Evolutionary conservation across 352 stramenopile genomes (phyloP).

Genomic region (Globisporangium echinulatum): DNA sequence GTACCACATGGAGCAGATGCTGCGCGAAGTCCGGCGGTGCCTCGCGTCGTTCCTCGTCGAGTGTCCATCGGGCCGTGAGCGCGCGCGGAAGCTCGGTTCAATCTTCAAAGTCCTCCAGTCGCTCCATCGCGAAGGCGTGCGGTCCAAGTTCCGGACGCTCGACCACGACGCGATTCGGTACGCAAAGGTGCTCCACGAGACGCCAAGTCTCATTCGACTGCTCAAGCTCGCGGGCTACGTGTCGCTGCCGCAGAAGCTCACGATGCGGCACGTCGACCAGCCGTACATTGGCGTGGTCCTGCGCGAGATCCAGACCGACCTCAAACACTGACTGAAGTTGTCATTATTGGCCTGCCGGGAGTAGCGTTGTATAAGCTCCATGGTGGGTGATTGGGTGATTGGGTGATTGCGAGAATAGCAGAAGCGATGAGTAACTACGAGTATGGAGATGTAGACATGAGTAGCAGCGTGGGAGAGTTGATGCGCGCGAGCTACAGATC

Average conservation of each 20-base stretch:
- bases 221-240: slow-evolving; percentile 74
- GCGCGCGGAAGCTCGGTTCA: slow-evolving; percentile 52
- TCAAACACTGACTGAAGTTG: slow-evolving; percentile 5
- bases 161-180: slow-evolving; percentile 72
- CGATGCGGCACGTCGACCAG: slow-evolving; percentile 63
- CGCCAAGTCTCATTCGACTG: slow-evolving; percentile 69
- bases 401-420: no score
- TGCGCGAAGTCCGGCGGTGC: slow-evolving; percentile 44
- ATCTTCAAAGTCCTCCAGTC: slow-evolving; percentile 68
- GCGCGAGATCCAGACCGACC: slow-evolving; percentile 31
- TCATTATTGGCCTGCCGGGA: no score
- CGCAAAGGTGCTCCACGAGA: slow-evolving; percentile 52
- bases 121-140: slow-evolving; percentile 52
- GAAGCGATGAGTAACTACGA: no score
- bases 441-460: no score
- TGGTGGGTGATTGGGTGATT: not conserved
- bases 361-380: no score
- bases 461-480: no score
- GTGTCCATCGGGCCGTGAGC: slow-evolving; percentile 58
- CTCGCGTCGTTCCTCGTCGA: slow-evolving; percentile 54
- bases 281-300: slow-evolving; percentile 63
- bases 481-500: no score
- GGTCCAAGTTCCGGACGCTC: slow-evolving; percentile 60
- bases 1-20: slow-evolving; percentile 36
- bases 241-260: slow-evolving; percentile 62